phyloP scores from a whole-genome alignment of 352 stramenopile genomes.

The Saprolegnia parasitica region DNA sequence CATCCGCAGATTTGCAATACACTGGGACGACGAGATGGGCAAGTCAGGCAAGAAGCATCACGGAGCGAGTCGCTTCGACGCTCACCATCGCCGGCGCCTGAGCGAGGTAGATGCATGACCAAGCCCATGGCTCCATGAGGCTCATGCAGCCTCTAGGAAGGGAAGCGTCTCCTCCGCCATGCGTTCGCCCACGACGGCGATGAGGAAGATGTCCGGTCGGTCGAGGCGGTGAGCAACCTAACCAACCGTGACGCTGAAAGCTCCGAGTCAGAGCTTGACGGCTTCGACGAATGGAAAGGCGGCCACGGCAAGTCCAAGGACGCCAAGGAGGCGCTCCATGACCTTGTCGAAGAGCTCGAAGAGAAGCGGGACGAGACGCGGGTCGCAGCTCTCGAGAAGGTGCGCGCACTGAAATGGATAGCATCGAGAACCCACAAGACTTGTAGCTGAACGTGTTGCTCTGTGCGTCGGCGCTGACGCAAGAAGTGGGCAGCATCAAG shows the following conservation, averaged over 20 bases:
- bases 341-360: slow-evolving; percentile 47
- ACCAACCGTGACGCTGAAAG: slow-evolving; percentile 47
- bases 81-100: neutral
- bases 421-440: neutral
- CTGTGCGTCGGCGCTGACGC: slow-evolving; percentile 38
- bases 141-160: slow-evolving; percentile 35
- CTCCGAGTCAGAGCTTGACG: slow-evolving; percentile 56
- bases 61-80: neutral
- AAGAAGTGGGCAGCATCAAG: slow-evolving; percentile 41
- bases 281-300: slow-evolving; percentile 46
- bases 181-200: slow-evolving; percentile 47
- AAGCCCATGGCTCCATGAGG: neutral
- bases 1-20: neutral
- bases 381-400: slow-evolving; percentile 48
- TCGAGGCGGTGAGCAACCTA: slow-evolving; percentile 36
- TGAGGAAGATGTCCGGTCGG: slow-evolving; percentile 27
- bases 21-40: neutral
- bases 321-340: slow-evolving; percentile 44
- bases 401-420: neutral
- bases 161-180: slow-evolving; percentile 47
- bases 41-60: neutral
- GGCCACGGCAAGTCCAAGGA: slow-evolving; percentile 29
- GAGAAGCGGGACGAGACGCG: slow-evolving; percentile 66
- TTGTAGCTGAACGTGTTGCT: slow-evolving; percentile 43
- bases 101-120: neutral